Conservation (phyloP, 2,329 filamentous ascomycete genomes). For the Penicillium rolfsii region DNA sequence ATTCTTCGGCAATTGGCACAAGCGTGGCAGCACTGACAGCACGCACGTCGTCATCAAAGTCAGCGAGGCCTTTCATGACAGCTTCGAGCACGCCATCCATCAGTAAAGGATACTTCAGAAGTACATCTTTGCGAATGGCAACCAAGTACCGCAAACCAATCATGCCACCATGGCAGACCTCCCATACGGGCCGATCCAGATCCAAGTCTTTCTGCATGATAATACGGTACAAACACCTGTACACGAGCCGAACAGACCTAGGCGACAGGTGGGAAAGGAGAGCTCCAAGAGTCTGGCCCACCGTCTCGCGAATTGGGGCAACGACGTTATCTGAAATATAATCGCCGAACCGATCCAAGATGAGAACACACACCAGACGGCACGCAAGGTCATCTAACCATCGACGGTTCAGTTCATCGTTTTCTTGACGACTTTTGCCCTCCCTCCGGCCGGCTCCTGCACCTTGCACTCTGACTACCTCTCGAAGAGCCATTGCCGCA, state of each 20-base stretch:
- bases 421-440: conserved; percentile 71
- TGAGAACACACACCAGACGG: conserved; percentile 90
- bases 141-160: conserved; percentile 94
- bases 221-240: conserved; percentile 81
- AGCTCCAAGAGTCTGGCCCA: conserved; percentile 90
- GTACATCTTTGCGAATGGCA: conserved; percentile 87
- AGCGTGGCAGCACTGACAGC: conserved; percentile 97
- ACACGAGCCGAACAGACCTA: conserved; percentile 79
- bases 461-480: conserved; percentile 90
- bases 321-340: conserved; percentile 98
- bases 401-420: conserved; percentile 75
- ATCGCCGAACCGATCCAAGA: conserved; percentile 96
- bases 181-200: conserved; percentile 78
- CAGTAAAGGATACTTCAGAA: conserved; percentile 79
- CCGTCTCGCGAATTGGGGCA: conserved; percentile 91
- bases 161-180: conserved; percentile 97
- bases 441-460: conserved; percentile 78
- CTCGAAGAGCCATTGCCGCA: conserved; percentile 90
- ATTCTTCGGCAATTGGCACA: conserved; percentile 93
- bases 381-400: conserved; percentile 97
- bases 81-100: conserved; percentile 91
- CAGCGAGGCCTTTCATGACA: conserved; percentile 91
- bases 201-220: conserved; percentile 87
- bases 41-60: conserved; percentile 92
- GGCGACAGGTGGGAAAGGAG: conserved; percentile 81